Percentiles rank a stretch among this genome's conserved stretches.
These are phyloP conservation scores for Chaetomium sp. DNA, from an alignment of 2,329 filamentous ascomycete species.

Conservation along the genomic window DNA sequence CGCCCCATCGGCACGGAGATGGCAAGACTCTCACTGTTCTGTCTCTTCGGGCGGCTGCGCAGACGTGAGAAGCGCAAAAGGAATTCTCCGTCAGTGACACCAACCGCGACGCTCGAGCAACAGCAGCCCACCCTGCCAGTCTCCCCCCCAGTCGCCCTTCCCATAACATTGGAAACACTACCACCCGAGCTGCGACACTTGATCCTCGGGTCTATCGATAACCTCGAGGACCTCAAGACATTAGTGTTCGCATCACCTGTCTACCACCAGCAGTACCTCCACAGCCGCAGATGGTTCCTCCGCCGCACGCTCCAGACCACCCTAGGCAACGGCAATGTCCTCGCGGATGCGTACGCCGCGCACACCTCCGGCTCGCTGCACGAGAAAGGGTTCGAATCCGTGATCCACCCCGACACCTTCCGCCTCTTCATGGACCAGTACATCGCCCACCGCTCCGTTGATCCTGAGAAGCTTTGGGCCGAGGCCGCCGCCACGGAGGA, in stretches of 20 bases:
- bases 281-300: constrained; percentile 33
- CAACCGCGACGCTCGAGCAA: too few species aligned
- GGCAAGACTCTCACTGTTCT: neutral
- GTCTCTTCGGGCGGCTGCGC: neutral
- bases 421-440: constrained; percentile 1
- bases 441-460: neutral
- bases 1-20: neutral
- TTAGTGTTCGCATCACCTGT: constrained; percentile 36
- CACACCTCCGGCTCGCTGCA: constrained; percentile 5
- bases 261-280: constrained; percentile 36
- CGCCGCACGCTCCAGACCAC: constrained; percentile 27
- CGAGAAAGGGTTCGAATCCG: neutral
- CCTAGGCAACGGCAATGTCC: constrained; percentile 29
- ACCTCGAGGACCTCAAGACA: constrained; percentile 29
- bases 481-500: neutral
- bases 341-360: constrained; percentile 24
- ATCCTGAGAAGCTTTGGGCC: neutral
- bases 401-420: neutral
- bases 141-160: too few species aligned
- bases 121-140: too few species aligned
- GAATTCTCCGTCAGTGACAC: neutral
- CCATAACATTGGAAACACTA: constrained; percentile 17
- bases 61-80: neutral
- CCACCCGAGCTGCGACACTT: constrained; percentile 35
- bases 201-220: constrained; percentile 30